Evolutionary conservation across 345 rosid species (phyloP).

Genomic region (Melastoma malabathricum): DNA sequence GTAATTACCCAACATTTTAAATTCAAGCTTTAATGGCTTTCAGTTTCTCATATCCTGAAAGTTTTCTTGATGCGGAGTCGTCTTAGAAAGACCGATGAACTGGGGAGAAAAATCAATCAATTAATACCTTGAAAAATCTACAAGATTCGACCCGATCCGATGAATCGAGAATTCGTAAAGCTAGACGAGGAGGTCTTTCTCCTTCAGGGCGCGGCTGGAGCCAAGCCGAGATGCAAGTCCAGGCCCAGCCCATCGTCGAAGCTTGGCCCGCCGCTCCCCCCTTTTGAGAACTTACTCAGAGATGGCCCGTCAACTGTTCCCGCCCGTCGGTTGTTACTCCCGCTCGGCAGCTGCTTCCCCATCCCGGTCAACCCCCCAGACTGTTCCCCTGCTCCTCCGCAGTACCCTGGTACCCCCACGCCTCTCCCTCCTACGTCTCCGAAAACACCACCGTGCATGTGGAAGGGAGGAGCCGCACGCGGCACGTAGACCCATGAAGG

Average conservation of each 20-base stretch:
- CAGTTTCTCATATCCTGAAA: too few relatives aligned
- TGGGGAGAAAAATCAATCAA: slow-evolving; percentile 9
- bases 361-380: slow-evolving; percentile 16
- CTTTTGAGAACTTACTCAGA: slow-evolving; percentile 50
- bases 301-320: slow-evolving; percentile 30
- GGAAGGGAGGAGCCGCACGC: slow-evolving; percentile 50
- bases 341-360: slow-evolving; percentile 12
- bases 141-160: slow-evolving; percentile 8
- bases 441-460: slow-evolving; percentile 62
- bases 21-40: too few relatives aligned
- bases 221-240: slow-evolving; percentile 88
- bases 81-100: too few relatives aligned
- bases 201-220: slow-evolving; percentile 64
- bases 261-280: slow-evolving; percentile 46
- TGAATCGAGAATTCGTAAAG: not conserved
- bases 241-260: slow-evolving; percentile 68
- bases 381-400: slow-evolving; percentile 24
- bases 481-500: slow-evolving; percentile 86
- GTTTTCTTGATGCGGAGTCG: too few relatives aligned
- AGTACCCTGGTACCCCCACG: slow-evolving; percentile 28
- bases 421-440: slow-evolving; percentile 16
- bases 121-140: slow-evolving; percentile 10
- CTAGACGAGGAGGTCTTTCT: not conserved
- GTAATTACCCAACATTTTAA: too few relatives aligned
- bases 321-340: slow-evolving; percentile 17